Evolutionary conservation across 768 basidiomycete genomes (phyloP).

Genomic region (Sporobolomyces phaffii): DNA sequence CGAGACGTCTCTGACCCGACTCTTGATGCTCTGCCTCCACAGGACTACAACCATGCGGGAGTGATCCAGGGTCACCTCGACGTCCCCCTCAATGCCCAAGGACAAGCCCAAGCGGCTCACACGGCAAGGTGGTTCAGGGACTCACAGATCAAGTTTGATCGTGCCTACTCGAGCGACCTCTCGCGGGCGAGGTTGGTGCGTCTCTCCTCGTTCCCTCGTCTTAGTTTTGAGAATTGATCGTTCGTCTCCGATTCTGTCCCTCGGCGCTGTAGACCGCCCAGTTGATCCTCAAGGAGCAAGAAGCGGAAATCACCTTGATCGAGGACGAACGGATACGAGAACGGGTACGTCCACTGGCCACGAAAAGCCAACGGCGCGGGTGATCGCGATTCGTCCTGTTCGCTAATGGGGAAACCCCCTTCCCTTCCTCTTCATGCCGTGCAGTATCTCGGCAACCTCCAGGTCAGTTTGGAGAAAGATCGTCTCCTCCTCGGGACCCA

Average conservation of each 20-base stretch:
- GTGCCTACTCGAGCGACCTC: slow-evolving; percentile 28
- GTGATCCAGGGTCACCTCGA: slow-evolving; percentile 47
- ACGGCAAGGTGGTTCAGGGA: slow-evolving; percentile 21
- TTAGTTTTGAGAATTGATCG: too few species aligned
- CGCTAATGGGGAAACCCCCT: too few species aligned
- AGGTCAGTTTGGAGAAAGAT: slow-evolving; percentile 7
- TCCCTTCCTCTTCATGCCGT: background rate
- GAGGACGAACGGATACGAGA: slow-evolving; percentile 34
- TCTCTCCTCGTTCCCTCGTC: background rate
- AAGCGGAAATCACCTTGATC: background rate
- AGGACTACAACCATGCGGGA: slow-evolving; percentile 26
- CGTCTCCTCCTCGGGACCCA: too few species aligned
- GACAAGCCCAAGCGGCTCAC: slow-evolving; percentile 41
- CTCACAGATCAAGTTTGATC: background rate
- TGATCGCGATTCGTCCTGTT: too few species aligned
- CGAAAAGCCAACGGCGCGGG: too few species aligned
- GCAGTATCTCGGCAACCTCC: slow-evolving; percentile 34
- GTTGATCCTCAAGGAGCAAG: slow-evolving; percentile 10
- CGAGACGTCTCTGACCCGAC: background rate
- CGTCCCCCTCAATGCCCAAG: slow-evolving; percentile 43
- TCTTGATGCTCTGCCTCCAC: background rate
- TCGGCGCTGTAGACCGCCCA: slow-evolving; percentile 37
- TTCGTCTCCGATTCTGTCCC: background rate
- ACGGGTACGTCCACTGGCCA: slow-evolving; percentile 21
- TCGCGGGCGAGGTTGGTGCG: slow-evolving; percentile 22